Conservation (phyloP, 208 protist genomes). For the Acanthamoeba lenticulata region DNA sequence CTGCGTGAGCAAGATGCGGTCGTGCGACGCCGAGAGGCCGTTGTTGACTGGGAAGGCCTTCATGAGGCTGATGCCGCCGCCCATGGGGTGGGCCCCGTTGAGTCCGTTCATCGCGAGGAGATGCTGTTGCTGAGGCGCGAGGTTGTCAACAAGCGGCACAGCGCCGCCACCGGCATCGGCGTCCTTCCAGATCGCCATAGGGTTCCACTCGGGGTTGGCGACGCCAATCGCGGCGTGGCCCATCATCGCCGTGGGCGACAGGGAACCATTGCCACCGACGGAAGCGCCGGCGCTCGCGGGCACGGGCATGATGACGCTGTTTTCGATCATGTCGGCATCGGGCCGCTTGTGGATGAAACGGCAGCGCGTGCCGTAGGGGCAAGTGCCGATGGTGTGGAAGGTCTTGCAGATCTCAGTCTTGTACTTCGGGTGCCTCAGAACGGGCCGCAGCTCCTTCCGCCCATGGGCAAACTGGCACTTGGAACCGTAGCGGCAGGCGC, state of each 20-base stretch:
- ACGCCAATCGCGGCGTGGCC: not conserved
- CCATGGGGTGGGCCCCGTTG: not conserved
- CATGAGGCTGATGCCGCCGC: conserved; percentile 41
- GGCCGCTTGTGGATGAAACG: conserved; percentile 80
- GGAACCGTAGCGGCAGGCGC: conserved; percentile 83
- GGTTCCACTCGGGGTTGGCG: not conserved
- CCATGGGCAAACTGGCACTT: conserved; percentile 89
- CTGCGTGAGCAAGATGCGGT: not conserved
- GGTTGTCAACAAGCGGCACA: not conserved
- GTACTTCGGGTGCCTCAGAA: conserved; percentile 86
- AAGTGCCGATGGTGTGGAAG: conserved; percentile 79
- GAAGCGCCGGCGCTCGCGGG: not conserved
- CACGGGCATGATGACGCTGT: conserved; percentile 55
- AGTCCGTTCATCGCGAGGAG: conserved; percentile 53
- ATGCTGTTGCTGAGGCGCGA: conserved; percentile 53
- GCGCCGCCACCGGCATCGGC: not conserved
- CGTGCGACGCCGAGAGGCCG: conserved; percentile 23
- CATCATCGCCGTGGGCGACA: not conserved
- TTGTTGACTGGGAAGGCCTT: not conserved
- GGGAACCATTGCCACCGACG: not conserved
- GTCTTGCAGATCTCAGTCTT: conserved; percentile 88
- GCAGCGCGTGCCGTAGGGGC: conserved; percentile 82
- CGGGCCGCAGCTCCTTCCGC: conserved; percentile 79
- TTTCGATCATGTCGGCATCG: conserved; percentile 13
- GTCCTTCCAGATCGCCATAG: conserved; percentile 21